Evolutionary conservation across 2,329 filamentous ascomycete species (phyloP).

Genomic region (Talaromyces sp.): DNA sequence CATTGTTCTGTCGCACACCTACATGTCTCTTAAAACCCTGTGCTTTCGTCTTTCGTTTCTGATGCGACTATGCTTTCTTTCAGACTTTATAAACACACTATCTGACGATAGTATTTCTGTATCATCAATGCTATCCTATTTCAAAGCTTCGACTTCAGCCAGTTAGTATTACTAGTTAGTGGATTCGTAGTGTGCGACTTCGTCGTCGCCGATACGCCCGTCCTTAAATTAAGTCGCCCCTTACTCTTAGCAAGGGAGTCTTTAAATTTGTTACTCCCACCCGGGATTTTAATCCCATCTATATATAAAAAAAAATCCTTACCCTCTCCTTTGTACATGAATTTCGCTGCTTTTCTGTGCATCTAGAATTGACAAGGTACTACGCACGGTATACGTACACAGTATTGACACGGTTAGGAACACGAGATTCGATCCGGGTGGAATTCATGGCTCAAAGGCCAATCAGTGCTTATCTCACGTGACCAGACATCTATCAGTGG

Average conservation of each 20-base stretch:
- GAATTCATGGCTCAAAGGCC: too few species aligned
- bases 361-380: too few species aligned
- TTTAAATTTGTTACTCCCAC: too few species aligned
- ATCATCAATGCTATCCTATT: conserved; percentile 15
- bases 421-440: too few species aligned
- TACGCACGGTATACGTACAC: too few species aligned
- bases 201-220: background rate
- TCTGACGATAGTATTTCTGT: conserved; percentile 16
- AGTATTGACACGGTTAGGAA: too few species aligned
- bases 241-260: background rate
- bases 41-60: conserved; percentile 14
- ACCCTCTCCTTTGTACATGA: too few species aligned
- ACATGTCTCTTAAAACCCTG: conserved; percentile 5
- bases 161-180: too few species aligned
- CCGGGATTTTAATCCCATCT: too few species aligned
- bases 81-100: conserved; percentile 11
- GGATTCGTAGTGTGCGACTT: background rate
- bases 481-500: background rate
- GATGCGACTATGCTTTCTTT: conserved; percentile 16
- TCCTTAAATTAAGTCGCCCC: background rate
- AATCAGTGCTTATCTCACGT: conserved; percentile 1
- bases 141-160: background rate
- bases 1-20: conserved; percentile 8
- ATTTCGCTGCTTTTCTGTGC: too few species aligned
- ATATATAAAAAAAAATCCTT: too few species aligned